Evolutionary conservation across 176 grass and related monocot genomes (phyloP).

Genomic region (Rhynchospora pubera): DNA sequence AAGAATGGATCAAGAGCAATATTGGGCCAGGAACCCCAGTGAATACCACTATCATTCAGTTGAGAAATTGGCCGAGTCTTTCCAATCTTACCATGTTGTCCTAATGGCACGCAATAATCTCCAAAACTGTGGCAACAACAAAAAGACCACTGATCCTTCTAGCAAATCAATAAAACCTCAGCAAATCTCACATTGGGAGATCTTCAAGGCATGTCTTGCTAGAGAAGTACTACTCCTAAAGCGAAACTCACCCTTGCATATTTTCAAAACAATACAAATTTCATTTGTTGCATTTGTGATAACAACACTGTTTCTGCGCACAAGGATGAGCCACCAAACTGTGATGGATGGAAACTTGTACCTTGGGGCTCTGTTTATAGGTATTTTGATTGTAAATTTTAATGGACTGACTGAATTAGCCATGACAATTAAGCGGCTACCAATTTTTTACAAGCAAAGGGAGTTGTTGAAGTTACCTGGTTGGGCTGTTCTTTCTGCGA

Average conservation of each 20-base stretch:
- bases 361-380: conserved; percentile 62
- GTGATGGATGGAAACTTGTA: conserved; percentile 73
- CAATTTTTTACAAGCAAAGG: conserved; percentile 92
- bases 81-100: conserved; percentile 35
- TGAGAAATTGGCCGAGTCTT: conserved; percentile 49
- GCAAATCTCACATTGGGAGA: conserved; percentile 59
- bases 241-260: conserved; percentile 78
- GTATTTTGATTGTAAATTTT: conserved; percentile 66
- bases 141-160: conserved; percentile 23
- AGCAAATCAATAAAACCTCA: conserved; percentile 28
- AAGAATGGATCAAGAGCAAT: conserved; percentile 76
- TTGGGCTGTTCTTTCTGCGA: conserved; percentile 82
- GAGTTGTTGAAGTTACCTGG: conserved; percentile 73
- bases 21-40: conserved; percentile 56
- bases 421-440: conserved; percentile 86
- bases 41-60: conserved; percentile 58
- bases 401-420: conserved; percentile 94
- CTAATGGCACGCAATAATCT: conserved; percentile 23
- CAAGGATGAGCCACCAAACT: conserved; percentile 59
- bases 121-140: conserved; percentile 24
- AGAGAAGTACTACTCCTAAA: conserved; percentile 74
- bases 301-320: conserved; percentile 65
- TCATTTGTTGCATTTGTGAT: conserved; percentile 63
- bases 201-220: conserved; percentile 87
- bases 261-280: conserved; percentile 93